Evolutionary conservation across 2,329 filamentous ascomycete genomes (phyloP).

Genomic region (Cladosporium austrohemisphaericum): DNA sequence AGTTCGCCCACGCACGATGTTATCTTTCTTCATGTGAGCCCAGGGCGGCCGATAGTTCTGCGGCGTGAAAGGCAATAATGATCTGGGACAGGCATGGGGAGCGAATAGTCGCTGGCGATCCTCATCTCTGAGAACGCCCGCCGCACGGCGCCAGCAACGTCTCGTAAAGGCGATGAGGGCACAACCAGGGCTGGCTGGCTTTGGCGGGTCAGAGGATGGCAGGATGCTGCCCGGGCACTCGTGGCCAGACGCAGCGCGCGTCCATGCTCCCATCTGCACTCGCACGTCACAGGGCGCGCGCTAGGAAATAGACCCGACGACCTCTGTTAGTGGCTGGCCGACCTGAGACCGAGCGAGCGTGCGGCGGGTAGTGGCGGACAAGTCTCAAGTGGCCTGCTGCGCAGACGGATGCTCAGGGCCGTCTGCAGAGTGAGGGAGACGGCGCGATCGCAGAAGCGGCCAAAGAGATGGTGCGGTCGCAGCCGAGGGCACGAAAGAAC

Average conservation of each 20-base stretch:
- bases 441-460: no score
- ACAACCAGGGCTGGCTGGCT: neutral
- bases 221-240: slow-evolving; percentile 13
- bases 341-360: slow-evolving; percentile 3
- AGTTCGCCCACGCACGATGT: slow-evolving; percentile 13
- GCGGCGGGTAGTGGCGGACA: neutral
- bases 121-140: neutral
- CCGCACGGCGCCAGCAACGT: neutral
- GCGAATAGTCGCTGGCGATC: slow-evolving; percentile 2
- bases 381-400: no score
- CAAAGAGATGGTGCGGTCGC: no score
- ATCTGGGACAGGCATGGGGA: neutral
- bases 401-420: neutral
- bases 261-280: neutral
- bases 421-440: no score
- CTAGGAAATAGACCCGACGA: slow-evolving; percentile 8
- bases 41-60: neutral
- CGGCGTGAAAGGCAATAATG: neutral
- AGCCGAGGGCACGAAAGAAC: no score
- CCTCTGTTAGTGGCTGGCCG: slow-evolving; percentile 1
- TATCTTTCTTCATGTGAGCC: slow-evolving; percentile 9
- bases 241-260: neutral
- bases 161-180: neutral
- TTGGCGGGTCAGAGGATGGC: neutral
- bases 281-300: slow-evolving; percentile 7